Evolutionary conservation across 805 yeast genomes (phyloP).

Genomic region (Myxozyma lipomycoides): DNA sequence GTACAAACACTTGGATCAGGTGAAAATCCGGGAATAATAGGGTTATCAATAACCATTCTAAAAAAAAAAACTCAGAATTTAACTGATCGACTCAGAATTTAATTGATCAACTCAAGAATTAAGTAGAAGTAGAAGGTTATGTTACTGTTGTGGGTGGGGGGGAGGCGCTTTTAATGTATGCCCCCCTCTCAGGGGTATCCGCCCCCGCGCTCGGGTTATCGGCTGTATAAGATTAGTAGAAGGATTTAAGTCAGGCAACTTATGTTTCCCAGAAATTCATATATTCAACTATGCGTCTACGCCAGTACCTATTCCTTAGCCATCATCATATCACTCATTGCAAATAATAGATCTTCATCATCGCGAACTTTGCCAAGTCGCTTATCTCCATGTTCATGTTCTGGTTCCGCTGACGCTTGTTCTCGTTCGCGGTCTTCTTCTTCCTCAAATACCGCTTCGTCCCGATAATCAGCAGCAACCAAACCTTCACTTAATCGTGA

Average conservation of each 20-base stretch:
- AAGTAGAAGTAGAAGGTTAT: no score
- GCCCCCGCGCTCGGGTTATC: no score
- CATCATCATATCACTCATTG: slow-evolving; percentile 40
- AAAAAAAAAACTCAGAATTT: no score
- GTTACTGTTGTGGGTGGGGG: no score
- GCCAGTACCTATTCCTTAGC: background rate
- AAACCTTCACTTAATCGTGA: slow-evolving; percentile 38
- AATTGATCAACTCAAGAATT: no score
- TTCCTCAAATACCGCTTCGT: slow-evolving; percentile 24
- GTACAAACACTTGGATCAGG: slow-evolving; percentile 11
- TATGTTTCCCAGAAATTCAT: no score
- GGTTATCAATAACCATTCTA: slow-evolving; percentile 1
- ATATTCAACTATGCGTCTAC: no score
- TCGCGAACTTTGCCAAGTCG: slow-evolving; percentile 19
- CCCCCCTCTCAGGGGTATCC: no score
- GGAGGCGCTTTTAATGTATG: no score
- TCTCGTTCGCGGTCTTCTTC: slow-evolving; percentile 17
- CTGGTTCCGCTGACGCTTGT: background rate
- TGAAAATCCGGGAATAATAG: slow-evolving; percentile 6
- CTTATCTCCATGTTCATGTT: slow-evolving; percentile 5
- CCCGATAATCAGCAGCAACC: slow-evolving; percentile 27
- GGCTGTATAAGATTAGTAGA: no score
- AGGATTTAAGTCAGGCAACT: no score
- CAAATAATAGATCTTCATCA: slow-evolving; percentile 39
- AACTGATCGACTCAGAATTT: no score